Evolutionary conservation across 1,284 basidiomycete species (phyloP).

Genomic region (Rhodofomes roseus): DNA sequence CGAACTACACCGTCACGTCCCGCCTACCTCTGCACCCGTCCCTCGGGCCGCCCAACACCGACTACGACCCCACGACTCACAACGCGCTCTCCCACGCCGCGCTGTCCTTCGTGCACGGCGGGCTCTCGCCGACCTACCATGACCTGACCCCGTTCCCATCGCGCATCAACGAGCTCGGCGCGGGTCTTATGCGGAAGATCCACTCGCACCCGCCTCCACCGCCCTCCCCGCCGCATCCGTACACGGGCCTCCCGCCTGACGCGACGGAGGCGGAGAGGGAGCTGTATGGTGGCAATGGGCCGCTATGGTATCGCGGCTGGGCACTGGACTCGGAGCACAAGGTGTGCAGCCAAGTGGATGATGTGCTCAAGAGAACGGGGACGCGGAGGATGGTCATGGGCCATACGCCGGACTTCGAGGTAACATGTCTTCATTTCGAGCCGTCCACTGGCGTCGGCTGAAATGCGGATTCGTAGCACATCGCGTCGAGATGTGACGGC

Average conservation of each 20-base stretch:
- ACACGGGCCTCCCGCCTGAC: constrained; percentile 69
- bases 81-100: constrained; percentile 68
- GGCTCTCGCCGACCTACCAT: constrained; percentile 71
- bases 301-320: constrained; percentile 91
- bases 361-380: constrained; percentile 67
- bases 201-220: constrained; percentile 59
- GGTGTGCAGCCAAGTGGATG: constrained; percentile 70
- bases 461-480: constrained; percentile 42
- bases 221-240: constrained; percentile 79
- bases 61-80: constrained; percentile 43
- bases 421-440: constrained; percentile 21
- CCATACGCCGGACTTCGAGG: constrained; percentile 87
- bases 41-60: constrained; percentile 67
- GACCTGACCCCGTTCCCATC: constrained; percentile 77
- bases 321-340: constrained; percentile 66
- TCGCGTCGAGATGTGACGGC: constrained; percentile 79
- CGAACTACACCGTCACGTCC: constrained; percentile 82
- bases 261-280: constrained; percentile 64
- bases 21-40: constrained; percentile 75
- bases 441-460: not conserved
- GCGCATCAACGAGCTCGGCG: constrained; percentile 72
- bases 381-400: constrained; percentile 90
- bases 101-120: constrained; percentile 86
- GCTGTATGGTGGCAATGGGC: constrained; percentile 75
- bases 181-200: constrained; percentile 61